phyloP scores from a whole-genome alignment of 164 flowering plant species.

The Aristolochia contorta region DNA sequence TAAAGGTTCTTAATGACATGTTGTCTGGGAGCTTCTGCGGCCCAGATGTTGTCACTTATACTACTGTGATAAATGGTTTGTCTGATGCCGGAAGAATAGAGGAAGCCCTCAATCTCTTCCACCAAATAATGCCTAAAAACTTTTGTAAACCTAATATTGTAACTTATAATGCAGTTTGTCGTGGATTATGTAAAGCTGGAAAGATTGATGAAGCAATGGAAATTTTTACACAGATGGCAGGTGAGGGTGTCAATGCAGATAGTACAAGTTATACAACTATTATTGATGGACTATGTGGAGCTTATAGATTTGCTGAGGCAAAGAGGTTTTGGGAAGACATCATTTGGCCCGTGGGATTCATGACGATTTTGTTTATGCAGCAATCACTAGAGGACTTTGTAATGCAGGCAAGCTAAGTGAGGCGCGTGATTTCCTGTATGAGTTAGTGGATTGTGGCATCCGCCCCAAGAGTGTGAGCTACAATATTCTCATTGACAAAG shows the following conservation, averaged over 20 bases:
- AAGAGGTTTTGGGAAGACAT: slow-evolving; percentile 75
- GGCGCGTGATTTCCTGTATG: slow-evolving; percentile 79
- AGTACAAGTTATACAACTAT: slow-evolving; percentile 50
- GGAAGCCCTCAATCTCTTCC: slow-evolving; percentile 49
- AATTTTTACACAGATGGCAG: slow-evolving; percentile 32
- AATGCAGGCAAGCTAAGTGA: slow-evolving; percentile 41
- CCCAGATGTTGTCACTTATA: slow-evolving; percentile 81
- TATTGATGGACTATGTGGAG: slow-evolving; percentile 56
- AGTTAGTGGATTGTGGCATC: slow-evolving; percentile 68
- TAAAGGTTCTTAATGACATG: slow-evolving; percentile 68
- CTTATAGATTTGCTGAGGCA: slow-evolving; percentile 49
- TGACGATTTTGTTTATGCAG: slow-evolving; percentile 80
- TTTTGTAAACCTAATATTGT: slow-evolving; percentile 47
- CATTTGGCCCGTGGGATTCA: slow-evolving; percentile 77
- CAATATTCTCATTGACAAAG: slow-evolving; percentile 62
- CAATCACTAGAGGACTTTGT: slow-evolving; percentile 79
- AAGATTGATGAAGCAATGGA: slow-evolving; percentile 44
- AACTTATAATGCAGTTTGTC: slow-evolving; percentile 69
- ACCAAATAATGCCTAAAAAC: slow-evolving; percentile 41
- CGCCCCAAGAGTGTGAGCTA: slow-evolving; percentile 56
- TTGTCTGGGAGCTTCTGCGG: slow-evolving; percentile 47
- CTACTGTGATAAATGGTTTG: slow-evolving; percentile 59
- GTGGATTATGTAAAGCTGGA: slow-evolving; percentile 45
- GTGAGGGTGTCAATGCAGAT: slow-evolving; percentile 33
- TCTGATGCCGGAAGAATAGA: slow-evolving; percentile 37